Evolutionary conservation across 2,329 filamentous ascomycete species (phyloP).

Genomic region (Teratosphaeria nubilosa): DNA sequence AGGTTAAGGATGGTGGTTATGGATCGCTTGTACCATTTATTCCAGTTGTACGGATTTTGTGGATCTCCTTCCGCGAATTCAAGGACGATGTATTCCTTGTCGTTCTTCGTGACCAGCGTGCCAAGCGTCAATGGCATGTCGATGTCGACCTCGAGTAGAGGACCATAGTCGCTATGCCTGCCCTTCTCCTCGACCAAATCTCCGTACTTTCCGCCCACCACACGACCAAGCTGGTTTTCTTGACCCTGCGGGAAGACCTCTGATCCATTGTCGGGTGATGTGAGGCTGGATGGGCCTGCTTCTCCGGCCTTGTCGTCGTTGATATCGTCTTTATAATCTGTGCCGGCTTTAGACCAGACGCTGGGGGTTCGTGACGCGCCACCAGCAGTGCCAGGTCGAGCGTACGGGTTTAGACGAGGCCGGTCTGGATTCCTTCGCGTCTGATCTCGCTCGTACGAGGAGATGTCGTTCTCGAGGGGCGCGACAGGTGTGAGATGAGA

Average conservation of each 20-base stretch:
- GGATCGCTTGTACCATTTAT: constrained; percentile 33
- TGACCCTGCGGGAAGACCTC: constrained; percentile 6
- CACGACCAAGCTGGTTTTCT: constrained; percentile 23
- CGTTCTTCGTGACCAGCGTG: constrained; percentile 33
- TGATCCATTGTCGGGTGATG: constrained; percentile 16
- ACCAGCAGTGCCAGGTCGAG: neutral
- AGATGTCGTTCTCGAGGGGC: neutral
- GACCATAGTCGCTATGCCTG: constrained; percentile 25
- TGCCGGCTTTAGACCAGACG: neutral
- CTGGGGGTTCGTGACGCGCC: neutral
- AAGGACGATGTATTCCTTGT: constrained; percentile 37
- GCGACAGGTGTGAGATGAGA: neutral
- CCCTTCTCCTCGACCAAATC: constrained; percentile 26
- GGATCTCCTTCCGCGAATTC: constrained; percentile 37
- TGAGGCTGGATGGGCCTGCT: constrained; percentile 10
- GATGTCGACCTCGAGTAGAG: constrained; percentile 35
- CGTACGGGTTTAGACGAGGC: neutral
- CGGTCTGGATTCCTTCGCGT: neutral
- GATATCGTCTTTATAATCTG: neutral
- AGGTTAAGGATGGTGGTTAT: constrained; percentile 40
- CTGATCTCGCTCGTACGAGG: neutral
- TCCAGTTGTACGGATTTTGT: constrained; percentile 45
- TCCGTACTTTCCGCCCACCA: constrained; percentile 31
- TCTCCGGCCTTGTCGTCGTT: constrained; percentile 1
- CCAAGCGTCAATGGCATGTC: constrained; percentile 42